A percentile compares a stretch with the other conserved stretches of the same genome.
Evolutionary conservation across 768 basidiomycete genomes (phyloP).

Genomic region (Tulasnella sp.): DNA sequence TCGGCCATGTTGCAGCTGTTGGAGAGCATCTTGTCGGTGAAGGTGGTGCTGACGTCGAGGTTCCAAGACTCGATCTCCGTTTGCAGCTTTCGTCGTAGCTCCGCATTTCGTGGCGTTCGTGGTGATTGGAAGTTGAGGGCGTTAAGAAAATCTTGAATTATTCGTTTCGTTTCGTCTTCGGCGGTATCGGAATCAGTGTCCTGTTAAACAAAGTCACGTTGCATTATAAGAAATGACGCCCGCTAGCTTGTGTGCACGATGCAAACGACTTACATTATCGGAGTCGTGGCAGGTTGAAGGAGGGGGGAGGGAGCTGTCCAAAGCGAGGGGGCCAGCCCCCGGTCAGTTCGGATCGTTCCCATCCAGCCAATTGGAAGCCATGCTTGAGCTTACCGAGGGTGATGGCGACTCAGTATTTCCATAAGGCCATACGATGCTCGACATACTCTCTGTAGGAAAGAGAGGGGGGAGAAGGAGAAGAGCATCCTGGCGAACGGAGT

Average conservation of each 20-base stretch:
- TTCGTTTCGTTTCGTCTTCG: slow-evolving; percentile 17
- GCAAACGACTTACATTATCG: not conserved
- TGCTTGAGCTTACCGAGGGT: not conserved
- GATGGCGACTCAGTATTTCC: not conserved
- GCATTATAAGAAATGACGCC: not conserved
- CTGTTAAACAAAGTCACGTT: not conserved
- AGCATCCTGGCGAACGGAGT: not conserved
- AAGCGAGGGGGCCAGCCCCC: not conserved
- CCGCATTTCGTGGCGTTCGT: not conserved
- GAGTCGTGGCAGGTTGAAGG: slow-evolving; percentile 8
- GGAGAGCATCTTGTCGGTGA: slow-evolving; percentile 19
- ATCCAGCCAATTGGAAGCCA: not conserved
- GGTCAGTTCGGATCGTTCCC: not conserved
- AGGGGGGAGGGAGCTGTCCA: not conserved
- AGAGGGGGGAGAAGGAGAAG: slow-evolving; percentile 11
- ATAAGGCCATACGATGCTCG: not conserved
- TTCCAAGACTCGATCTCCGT: slow-evolving; percentile 9
- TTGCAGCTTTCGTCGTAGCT: slow-evolving; percentile 4
- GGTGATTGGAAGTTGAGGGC: slow-evolving; percentile 1
- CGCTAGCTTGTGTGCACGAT: not conserved
- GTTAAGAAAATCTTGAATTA: slow-evolving; percentile 11
- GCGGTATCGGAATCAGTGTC: not conserved
- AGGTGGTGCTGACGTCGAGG: not conserved
- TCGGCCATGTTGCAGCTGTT: slow-evolving; percentile 19
- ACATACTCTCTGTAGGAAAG: not conserved